Conservation (phyloP, 305 asterid genomes). For the Ilex paraguariensis region DNA sequence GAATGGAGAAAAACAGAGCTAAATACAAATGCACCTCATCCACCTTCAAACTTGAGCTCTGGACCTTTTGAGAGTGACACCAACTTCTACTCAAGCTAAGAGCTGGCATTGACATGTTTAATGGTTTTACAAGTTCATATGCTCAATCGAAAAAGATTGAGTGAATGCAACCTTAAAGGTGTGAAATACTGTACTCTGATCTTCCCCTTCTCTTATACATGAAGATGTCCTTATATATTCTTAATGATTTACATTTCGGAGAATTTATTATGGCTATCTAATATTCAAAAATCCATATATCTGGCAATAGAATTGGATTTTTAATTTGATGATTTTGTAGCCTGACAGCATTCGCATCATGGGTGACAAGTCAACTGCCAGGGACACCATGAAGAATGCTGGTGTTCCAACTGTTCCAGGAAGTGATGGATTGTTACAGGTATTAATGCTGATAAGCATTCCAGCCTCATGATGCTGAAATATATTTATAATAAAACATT, state of each 20-base stretch:
- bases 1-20: too few species aligned
- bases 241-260: too few species aligned
- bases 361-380: slow-evolving; percentile 99
- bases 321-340: slow-evolving; percentile 40
- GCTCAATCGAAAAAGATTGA: neutral
- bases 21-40: neutral
- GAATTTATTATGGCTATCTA: too few species aligned
- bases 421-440: slow-evolving; percentile 90
- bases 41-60: neutral
- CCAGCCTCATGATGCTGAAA: neutral
- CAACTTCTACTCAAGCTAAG: neutral
- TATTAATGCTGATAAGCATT: slow-evolving; percentile 17
- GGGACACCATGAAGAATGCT: slow-evolving; percentile 98
- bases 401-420: slow-evolving; percentile 99
- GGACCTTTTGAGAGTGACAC: neutral
- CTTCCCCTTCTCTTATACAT: too few species aligned
- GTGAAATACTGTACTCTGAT: too few species aligned
- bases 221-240: too few species aligned
- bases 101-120: neutral
- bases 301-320: slow-evolving; percentile 4
- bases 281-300: neutral
- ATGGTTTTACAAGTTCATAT: neutral
- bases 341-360: slow-evolving; percentile 95
- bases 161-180: too few species aligned
- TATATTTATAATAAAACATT: neutral